These are phyloP conservation scores for Hebeloma cylindrosporum DNA, from an alignment of 768 basidiomycete genomes.

Conservation along the genomic window DNA sequence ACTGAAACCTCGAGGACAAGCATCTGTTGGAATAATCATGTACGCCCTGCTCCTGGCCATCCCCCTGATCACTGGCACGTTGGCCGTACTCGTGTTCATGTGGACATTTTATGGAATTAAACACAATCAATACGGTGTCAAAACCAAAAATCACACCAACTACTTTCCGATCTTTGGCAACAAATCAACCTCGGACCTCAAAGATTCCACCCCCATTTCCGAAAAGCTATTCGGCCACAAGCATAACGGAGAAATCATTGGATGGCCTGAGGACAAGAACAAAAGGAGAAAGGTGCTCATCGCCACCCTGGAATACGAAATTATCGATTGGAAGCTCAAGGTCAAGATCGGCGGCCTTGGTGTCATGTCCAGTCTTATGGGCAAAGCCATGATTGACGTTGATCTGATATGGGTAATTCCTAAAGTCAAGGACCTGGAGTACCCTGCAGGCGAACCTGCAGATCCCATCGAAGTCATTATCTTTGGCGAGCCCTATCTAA, in stretches of 20 bases:
- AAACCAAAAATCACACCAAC: conserved; percentile 65
- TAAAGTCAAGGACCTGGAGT: conserved; percentile 93
- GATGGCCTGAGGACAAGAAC: conserved; percentile 94
- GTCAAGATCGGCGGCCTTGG: conserved; percentile 98
- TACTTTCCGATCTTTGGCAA: conserved; percentile 90
- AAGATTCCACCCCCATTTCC: conserved; percentile 58
- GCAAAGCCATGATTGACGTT: conserved; percentile 97
- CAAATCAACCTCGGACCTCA: conserved; percentile 71
- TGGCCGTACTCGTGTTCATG: conserved; percentile 88
- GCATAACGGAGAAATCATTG: conserved; percentile 71
- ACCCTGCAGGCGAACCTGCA: conserved; percentile 86
- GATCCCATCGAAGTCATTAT: conserved; percentile 96
- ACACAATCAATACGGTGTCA: conserved; percentile 89
- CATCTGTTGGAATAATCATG: conserved; percentile 82
- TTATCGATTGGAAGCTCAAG: conserved; percentile 96
- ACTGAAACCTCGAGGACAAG: conserved; percentile 78
- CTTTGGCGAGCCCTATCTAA: conserved; percentile 93
- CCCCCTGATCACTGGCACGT: conserved; percentile 79
- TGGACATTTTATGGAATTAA: conserved; percentile 96
- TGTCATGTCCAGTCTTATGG: conserved; percentile 98
- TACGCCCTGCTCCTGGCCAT: conserved; percentile 80
- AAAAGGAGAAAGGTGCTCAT: conserved; percentile 92
- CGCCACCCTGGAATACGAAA: conserved; percentile 91
- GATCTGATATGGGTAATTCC: conserved; percentile 93
- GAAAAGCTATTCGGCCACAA: conserved; percentile 78